Evolutionary conservation across 768 basidiomycete genomes (phyloP), one percentile per base, ranked within the genome.

Genomic region (Galerina sulciceps): DNA sequence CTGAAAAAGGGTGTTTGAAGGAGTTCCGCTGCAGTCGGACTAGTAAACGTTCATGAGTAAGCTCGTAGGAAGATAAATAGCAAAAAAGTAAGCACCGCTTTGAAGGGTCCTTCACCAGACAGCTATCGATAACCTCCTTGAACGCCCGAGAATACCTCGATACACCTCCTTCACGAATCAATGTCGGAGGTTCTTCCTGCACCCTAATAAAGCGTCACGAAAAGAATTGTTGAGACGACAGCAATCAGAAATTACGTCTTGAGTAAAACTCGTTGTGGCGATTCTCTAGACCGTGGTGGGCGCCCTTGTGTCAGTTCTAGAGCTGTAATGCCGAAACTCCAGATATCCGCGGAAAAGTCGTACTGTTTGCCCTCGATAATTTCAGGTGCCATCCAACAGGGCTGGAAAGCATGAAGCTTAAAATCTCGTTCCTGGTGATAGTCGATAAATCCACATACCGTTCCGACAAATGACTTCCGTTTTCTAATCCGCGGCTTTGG

Each of bases 351-450:
- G 62, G 88, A 84, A 10, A 86, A 82, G 69, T 96, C 94, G 70
- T 96, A 96, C 54, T 85, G 84, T 63, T 83, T 84, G 50, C 94
- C 91, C 63, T 90, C 83, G 45, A 98, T 91, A 20, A 97, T 83
- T 66, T 98, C 96, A 2, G 96, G 96, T 0, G 96, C 93, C 95
- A 97, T 98, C 93, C 93, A 97, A 70, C 91, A 93, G 1, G 96
- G 96, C 86, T 88, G 56, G 37, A 45, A 26, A 36, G 49, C 14
- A 20, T n/a, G 5, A n/a, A 18, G 37, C 50, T n/a, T 40, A 11
- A 44, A 41, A 36, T 15, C 10, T 8, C 11, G 35, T 23, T 35
- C 14, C 13, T 10, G 8, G 15, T 31, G 5, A 31, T 5, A 31
- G 26, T 10, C n/a, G 4, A 50, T 43, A 15, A 17, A 34, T 44